Evolutionary conservation across 2,329 filamentous ascomycete genomes (phyloP), one percentile per base, ranked within the genome.

Genomic region (Coleophoma eucalyptorum): DNA sequence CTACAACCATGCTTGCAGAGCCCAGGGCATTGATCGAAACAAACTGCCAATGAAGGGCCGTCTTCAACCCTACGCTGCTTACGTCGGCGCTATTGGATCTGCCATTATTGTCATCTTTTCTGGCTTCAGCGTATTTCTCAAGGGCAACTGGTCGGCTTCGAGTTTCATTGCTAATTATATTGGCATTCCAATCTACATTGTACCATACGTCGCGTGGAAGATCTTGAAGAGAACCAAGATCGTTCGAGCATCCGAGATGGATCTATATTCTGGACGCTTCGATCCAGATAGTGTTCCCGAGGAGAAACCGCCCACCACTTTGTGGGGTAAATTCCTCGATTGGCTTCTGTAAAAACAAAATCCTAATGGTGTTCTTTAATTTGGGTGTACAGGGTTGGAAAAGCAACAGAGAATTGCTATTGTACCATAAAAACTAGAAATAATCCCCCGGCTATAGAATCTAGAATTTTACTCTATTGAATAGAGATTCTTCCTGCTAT

Each of bases 71-170:
- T 49, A 49, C 40, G 40, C 37, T 7, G 47, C 47, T 19, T 49
- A 41, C 16, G 18, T 40, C 33, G 46, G 46, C 18, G 32, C 35
- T 32, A 48, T 41, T 8, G 46, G 46, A 20, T 38, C 46, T 16
- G 35, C 70, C 51, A 59, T 78, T 45, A 72, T 47, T 13, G 16
- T 47, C 45, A 13, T 47, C 31, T 72, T 83, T 59, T 84, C 84
- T 51, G 83, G 83, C 1, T 86, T 85, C 61, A 75, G 75, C 26
- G 77, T 81, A 3, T 86, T 86, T 61, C 81, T 80, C 64, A 75
- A 77, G 0, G 69, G 71, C 5, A 72, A 80, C 31, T 86, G 79
- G 76, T 75, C 71, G 12, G 72, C 72, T 0, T 70, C 70, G n/a
- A 72, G 66, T 47, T 86, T 86, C 58, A 69, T 85, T 19, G 82